Base-by-base conservation (phyloP, 73 alveolate genomes). In the Stentor coeruleus region DNA sequence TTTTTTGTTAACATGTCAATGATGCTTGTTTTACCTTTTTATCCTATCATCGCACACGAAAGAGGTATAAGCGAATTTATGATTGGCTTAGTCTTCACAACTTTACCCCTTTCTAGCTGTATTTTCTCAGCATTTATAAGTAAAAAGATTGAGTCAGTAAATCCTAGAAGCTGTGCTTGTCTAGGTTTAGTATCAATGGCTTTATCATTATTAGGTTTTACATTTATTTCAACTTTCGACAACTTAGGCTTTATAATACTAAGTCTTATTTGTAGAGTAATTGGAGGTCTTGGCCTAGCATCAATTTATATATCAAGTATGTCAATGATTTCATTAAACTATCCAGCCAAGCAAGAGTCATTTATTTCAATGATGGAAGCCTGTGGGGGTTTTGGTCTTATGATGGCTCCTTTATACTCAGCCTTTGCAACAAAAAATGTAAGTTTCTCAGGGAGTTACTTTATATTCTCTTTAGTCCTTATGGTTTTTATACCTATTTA, bases 221-320 rank as follows among this genome's bases (percentile, higher is more conserved):
- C 79, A 20, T 66, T 66, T 66, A 26, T 33, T 26, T 15, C 36
- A 20, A 15, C n/a, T 26, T 0, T 31, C 42, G 0, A 20, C 37
- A 66, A 66, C 33, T 1, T 40, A 33, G 15, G 1, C 20, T 66
- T 66, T 66, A 20, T 66, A 26, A 26, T 66, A 26, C 11, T 66
- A 15, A 66, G 79, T 31, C n/a, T 66, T 2, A 26, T 66, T 40
- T 20, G 49, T 0, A 20, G 79, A 15, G 37, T 33, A 26, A 11
- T 66, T 20, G 79, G 79, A 66, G 79, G 79, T 15, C 11, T 66
- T 40, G 79, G 79, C n/a, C n/a, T 66, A 15, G 79, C 37, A 37
- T 66, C 42, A 26, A 31, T 66, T 20, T 66, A 66, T 2, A 66
- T 66, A 20, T 20, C 79, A 20, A 31, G 79, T 66, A 14, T 66